Evolutionary conservation across 2,329 filamentous ascomycete species (phyloP).

Genomic region (Lachnellula subtilissima): DNA sequence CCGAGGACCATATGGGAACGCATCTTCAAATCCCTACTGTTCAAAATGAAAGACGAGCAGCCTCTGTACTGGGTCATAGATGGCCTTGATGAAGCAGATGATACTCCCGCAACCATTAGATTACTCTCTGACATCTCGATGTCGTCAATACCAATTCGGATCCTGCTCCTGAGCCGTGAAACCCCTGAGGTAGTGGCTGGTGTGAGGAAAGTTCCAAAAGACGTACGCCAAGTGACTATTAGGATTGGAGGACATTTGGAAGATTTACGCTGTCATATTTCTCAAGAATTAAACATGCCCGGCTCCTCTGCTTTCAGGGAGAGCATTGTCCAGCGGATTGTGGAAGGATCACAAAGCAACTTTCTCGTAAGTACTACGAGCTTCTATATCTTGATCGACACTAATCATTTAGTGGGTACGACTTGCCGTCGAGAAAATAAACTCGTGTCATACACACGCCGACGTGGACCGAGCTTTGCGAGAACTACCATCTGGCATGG

Average conservation of each 20-base stretch:
- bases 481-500: constrained; percentile 28
- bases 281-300: neutral
- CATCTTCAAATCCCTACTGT: too few relatives aligned
- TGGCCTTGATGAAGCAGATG: too few relatives aligned
- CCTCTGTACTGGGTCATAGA: too few relatives aligned
- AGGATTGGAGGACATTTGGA: neutral
- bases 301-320: neutral
- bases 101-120: too few relatives aligned
- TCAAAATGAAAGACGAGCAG: too few relatives aligned
- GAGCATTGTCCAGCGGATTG: neutral
- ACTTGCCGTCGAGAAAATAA: neutral
- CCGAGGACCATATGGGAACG: too few relatives aligned
- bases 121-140: too few relatives aligned
- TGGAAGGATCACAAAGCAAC: neutral
- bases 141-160: too few relatives aligned
- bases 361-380: neutral
- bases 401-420: neutral
- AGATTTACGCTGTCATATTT: neutral
- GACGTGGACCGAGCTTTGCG: constrained; percentile 12
- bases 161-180: neutral
- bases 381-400: neutral
- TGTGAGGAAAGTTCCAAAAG: neutral
- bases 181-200: neutral
- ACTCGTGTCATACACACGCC: neutral
- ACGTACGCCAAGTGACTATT: neutral